Conservation (phyloP, 345 rosid species). For the Tarenaya hassleriana region DNA sequence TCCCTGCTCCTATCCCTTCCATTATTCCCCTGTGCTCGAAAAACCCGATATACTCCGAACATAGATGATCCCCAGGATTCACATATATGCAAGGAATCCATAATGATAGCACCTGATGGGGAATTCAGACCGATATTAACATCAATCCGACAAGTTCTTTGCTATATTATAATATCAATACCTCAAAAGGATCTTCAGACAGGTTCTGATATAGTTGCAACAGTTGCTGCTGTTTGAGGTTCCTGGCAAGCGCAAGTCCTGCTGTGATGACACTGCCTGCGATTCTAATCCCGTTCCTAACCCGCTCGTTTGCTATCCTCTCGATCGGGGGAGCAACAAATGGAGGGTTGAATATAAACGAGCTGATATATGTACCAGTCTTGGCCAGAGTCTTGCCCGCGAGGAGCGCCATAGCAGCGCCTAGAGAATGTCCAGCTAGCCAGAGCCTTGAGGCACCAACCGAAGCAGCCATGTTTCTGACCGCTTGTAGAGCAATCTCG, state of each 20-base stretch:
- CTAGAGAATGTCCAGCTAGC: constrained; percentile 87
- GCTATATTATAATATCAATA: too few relatives aligned
- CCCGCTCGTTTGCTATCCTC: constrained; percentile 49
- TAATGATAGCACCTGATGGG: constrained; percentile 30
- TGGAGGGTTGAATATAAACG: constrained; percentile 78
- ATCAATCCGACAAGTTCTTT: too few relatives aligned
- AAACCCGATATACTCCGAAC: constrained; percentile 75
- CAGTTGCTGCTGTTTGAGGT: constrained; percentile 25
- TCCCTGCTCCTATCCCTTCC: constrained; percentile 70
- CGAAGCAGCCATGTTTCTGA: constrained; percentile 46
- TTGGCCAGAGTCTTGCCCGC: constrained; percentile 77
- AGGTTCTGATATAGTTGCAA: constrained; percentile 16
- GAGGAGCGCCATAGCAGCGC: constrained; percentile 72
- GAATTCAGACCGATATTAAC: too few relatives aligned
- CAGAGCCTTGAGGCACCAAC: constrained; percentile 58
- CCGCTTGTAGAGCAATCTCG: constrained; percentile 65
- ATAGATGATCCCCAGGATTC: constrained; percentile 60
- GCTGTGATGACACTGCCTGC: constrained; percentile 68
- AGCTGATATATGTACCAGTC: constrained; percentile 39
- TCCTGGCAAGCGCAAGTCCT: constrained; percentile 54
- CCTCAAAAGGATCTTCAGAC: constrained; percentile 38
- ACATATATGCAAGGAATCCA: constrained; percentile 69
- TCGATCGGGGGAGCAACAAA: constrained; percentile 72
- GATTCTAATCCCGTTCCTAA: constrained; percentile 55
- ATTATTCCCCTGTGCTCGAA: constrained; percentile 80